Evolutionary conservation across 2,329 filamentous ascomycete species (phyloP).

Genomic region (Dothideomycetes sp.): DNA sequence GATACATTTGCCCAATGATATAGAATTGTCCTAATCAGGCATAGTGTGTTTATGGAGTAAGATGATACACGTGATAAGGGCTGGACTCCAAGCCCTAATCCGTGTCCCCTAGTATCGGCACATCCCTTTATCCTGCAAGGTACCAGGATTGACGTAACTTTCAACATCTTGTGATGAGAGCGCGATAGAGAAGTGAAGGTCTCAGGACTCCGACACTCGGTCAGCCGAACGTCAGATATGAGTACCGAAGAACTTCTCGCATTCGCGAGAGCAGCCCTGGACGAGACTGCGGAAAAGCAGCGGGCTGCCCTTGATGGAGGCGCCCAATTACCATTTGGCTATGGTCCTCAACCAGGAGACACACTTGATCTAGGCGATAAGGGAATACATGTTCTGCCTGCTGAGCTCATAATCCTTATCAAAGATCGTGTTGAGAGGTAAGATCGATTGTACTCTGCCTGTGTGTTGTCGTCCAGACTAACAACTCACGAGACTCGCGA

Average conservation of each 20-base stretch:
- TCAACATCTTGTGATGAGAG: neutral
- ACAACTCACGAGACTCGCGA: slow-evolving; percentile 48
- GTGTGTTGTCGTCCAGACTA: neutral
- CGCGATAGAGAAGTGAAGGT: neutral
- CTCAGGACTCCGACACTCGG: neutral
- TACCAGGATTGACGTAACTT: neutral
- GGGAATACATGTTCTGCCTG: slow-evolving; percentile 58
- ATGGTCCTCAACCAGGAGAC: slow-evolving; percentile 44
- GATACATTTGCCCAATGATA: no score
- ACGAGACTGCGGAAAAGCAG: slow-evolving; percentile 11
- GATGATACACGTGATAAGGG: no score
- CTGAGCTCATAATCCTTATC: slow-evolving; percentile 65
- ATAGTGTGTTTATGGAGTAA: no score
- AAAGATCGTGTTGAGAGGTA: slow-evolving; percentile 64
- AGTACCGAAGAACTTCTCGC: slow-evolving; percentile 9
- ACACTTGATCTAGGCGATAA: slow-evolving; percentile 71
- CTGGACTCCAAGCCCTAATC: no score
- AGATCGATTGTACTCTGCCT: neutral
- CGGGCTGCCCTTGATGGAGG: slow-evolving; percentile 8
- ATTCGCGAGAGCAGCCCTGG: slow-evolving; percentile 11
- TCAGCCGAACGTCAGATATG: neutral
- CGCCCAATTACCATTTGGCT: slow-evolving; percentile 8
- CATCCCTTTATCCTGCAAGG: neutral
- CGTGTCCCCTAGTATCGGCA: no score
- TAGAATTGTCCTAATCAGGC: no score